Conservation (phyloP, 2,329 filamentous ascomycete species). For the Neurospora crassa region DNA sequence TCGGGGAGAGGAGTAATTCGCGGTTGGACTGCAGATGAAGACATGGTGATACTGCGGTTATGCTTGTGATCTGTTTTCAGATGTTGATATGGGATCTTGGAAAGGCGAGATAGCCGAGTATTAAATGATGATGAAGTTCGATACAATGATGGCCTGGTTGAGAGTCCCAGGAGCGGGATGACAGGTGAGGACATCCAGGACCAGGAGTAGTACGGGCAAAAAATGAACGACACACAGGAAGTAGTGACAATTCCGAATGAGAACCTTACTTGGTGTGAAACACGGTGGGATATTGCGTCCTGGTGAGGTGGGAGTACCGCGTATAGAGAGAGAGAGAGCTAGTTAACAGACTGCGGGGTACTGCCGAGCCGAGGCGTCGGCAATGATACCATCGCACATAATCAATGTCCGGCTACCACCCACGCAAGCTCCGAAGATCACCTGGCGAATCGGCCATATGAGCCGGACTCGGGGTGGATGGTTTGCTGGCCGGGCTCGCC, state of each 20-base stretch:
- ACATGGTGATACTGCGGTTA: neutral
- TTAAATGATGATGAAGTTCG: neutral
- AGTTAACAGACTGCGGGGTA: neutral
- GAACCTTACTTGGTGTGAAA: neutral
- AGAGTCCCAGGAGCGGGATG: neutral
- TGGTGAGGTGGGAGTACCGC: neutral
- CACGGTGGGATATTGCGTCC: neutral
- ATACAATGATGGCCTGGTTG: neutral
- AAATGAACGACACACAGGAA: neutral
- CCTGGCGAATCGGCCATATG: neutral
- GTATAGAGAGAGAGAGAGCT: neutral
- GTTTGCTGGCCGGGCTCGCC: neutral
- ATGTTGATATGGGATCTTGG: neutral
- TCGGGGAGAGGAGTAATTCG: slow-evolving; percentile 45
- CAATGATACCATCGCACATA: neutral
- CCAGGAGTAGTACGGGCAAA: neutral
- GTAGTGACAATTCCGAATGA: neutral
- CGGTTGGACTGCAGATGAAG: neutral
- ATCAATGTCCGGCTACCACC: neutral
- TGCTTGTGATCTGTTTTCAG: neutral
- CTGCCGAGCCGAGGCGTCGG: neutral
- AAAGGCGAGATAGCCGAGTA: neutral
- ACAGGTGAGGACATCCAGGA: neutral
- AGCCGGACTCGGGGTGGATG: neutral
- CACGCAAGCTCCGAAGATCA: neutral